Conservation (phyloP, 2,329 filamentous ascomycete species). For the Verruconis gallopava region DNA sequence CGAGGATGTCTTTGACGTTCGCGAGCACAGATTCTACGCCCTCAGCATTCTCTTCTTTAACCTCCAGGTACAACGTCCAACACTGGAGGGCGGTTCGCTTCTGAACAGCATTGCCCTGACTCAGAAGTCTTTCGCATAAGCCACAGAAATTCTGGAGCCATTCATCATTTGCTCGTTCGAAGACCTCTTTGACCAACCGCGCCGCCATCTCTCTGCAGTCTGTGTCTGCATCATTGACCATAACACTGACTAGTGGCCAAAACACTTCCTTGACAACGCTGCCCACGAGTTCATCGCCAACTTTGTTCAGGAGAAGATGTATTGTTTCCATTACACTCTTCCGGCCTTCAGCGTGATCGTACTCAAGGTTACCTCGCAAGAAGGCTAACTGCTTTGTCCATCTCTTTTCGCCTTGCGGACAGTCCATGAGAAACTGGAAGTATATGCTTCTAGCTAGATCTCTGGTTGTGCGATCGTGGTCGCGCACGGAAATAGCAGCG, state of each 20-base stretch:
- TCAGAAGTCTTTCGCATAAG: slow-evolving; percentile 63
- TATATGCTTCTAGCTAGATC: slow-evolving; percentile 82
- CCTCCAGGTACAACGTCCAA: slow-evolving; percentile 73
- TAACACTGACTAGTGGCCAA: slow-evolving; percentile 68
- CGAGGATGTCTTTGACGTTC: slow-evolving; percentile 38
- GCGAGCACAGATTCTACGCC: slow-evolving; percentile 49
- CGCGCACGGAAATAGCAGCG: slow-evolving; percentile 87
- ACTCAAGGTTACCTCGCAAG: slow-evolving; percentile 79
- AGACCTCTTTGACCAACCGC: slow-evolving; percentile 66
- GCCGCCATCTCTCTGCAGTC: slow-evolving; percentile 76
- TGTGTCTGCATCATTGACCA: slow-evolving; percentile 78
- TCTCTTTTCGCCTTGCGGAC: slow-evolving; percentile 79
- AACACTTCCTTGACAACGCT: slow-evolving; percentile 74
- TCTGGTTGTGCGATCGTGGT: slow-evolving; percentile 77
- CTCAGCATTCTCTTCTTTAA: slow-evolving; percentile 47
- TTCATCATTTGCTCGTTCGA: slow-evolving; percentile 63
- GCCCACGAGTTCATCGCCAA: slow-evolving; percentile 68
- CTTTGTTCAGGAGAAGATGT: slow-evolving; percentile 74
- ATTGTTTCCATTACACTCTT: slow-evolving; percentile 89
- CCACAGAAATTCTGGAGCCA: slow-evolving; percentile 56
- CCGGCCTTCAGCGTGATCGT: slow-evolving; percentile 75
- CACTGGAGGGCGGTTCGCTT: slow-evolving; percentile 64
- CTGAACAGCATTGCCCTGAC: slow-evolving; percentile 61
- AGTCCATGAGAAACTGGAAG: slow-evolving; percentile 87
- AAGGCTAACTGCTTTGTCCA: slow-evolving; percentile 86